These are phyloP conservation scores for Petunia axillaris DNA, from an alignment of 257 asterid genomes.

Conservation along the genomic window DNA sequence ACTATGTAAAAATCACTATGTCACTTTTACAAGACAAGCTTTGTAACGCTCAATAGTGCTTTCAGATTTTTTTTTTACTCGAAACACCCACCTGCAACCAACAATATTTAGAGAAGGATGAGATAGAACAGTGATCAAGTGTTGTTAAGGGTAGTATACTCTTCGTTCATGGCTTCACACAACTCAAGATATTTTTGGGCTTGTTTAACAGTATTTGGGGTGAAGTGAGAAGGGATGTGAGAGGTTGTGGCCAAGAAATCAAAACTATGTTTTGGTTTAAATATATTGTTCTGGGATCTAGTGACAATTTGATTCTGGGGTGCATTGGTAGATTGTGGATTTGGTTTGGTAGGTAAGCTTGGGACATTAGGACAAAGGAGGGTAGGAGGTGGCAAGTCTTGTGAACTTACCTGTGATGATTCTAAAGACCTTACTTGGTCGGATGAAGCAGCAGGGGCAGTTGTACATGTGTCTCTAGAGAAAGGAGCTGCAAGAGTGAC, in stretches of 20 bases:
- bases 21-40: not conserved
- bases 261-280: not conserved
- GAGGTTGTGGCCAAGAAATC: not conserved
- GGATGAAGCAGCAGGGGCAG: no score
- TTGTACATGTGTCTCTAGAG: no score
- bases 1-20: no score
- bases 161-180: not conserved
- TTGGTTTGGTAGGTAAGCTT: no score
- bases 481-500: no score
- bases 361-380: no score
- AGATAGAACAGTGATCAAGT: not conserved
- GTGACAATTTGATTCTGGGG: not conserved
- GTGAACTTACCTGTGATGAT: no score
- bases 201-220: not conserved
- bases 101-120: not conserved
- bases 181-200: not conserved
- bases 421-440: not conserved
- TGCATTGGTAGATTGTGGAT: no score
- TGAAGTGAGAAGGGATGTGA: no score
- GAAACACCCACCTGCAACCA: constrained; percentile 16
- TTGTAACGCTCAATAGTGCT: not conserved
- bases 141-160: not conserved
- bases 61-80: not conserved
- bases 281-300: not conserved
- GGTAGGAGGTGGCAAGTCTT: no score